These are phyloP conservation scores for Macrolepiota fuliginosa DNA, from an alignment of 768 basidiomycete genomes.

Conservation along the genomic window DNA sequence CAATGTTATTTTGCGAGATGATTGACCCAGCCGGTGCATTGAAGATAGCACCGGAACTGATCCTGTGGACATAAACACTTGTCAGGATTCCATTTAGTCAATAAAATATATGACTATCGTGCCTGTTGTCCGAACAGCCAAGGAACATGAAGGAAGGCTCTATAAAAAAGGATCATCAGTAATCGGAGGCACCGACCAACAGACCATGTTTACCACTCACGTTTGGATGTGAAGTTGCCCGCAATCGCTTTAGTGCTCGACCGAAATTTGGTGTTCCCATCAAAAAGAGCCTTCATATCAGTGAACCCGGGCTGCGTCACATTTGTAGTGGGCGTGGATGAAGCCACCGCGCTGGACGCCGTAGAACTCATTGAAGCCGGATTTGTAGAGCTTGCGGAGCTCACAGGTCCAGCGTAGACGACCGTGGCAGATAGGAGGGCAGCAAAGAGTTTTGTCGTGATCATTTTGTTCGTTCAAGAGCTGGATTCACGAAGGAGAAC, in stretches of 20 bases:
- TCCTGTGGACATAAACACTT: conserved; percentile 12
- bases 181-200: not conserved
- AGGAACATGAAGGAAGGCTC: conserved; percentile 37
- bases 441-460: not conserved
- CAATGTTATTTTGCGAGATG: conserved; percentile 33
- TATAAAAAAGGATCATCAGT: conserved; percentile 9
- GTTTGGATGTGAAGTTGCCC: not conserved
- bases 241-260: not conserved
- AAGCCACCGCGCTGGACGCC: not conserved
- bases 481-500: not conserved
- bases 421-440: not conserved
- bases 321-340: not conserved
- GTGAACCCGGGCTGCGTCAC: not conserved
- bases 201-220: not conserved
- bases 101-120: not conserved
- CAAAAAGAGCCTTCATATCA: not conserved
- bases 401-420: not conserved
- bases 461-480: not conserved
- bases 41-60: conserved; percentile 30
- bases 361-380: not conserved
- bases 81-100: not conserved
- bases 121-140: conserved; percentile 35
- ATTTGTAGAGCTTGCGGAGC: not conserved
- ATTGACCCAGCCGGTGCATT: conserved; percentile 30
- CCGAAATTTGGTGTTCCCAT: not conserved